Evolutionary conservation across 768 basidiomycete genomes (phyloP).

Genomic region (Mycena albidolilacea): DNA sequence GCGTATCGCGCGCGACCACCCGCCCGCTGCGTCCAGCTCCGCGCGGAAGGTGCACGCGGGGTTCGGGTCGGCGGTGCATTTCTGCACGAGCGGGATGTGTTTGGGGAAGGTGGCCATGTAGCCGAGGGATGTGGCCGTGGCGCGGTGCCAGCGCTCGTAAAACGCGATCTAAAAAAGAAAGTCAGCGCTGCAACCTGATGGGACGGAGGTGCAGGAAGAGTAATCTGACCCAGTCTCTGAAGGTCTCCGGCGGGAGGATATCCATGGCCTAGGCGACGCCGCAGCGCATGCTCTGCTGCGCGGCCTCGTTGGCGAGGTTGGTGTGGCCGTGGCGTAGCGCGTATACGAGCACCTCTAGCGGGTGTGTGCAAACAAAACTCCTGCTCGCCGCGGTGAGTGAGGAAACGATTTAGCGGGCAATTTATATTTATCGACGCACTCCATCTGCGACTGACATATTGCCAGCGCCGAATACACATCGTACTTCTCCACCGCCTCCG

Average conservation of each 20-base stretch:
- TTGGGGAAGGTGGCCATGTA: conserved; percentile 3
- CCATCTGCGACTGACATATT: too few relatives aligned
- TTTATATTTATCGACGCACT: too few relatives aligned
- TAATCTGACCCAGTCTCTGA: not conserved
- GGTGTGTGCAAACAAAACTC: too few relatives aligned
- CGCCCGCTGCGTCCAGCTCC: conserved; percentile 7
- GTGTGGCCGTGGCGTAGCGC: not conserved
- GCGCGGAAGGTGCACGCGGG: not conserved
- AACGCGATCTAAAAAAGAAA: not conserved
- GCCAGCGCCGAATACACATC: too few relatives aligned
- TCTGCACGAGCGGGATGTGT: not conserved
- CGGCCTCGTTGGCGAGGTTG: not conserved
- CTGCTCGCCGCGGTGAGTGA: too few relatives aligned
- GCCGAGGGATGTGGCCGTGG: not conserved
- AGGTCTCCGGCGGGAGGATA: not conserved
- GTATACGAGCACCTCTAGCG: not conserved
- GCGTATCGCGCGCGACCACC: not conserved
- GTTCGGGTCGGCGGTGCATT: conserved; percentile 3
- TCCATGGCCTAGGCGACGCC: not conserved
- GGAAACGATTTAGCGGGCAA: too few relatives aligned
- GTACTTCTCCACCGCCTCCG: too few relatives aligned
- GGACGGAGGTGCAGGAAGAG: not conserved
- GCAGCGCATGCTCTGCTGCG: conserved; percentile 11
- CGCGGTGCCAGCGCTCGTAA: not conserved
- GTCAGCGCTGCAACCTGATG: not conserved